Evolutionary conservation across 2,329 filamentous ascomycete species (phyloP).

Genomic region (Cercospora sp.): DNA sequence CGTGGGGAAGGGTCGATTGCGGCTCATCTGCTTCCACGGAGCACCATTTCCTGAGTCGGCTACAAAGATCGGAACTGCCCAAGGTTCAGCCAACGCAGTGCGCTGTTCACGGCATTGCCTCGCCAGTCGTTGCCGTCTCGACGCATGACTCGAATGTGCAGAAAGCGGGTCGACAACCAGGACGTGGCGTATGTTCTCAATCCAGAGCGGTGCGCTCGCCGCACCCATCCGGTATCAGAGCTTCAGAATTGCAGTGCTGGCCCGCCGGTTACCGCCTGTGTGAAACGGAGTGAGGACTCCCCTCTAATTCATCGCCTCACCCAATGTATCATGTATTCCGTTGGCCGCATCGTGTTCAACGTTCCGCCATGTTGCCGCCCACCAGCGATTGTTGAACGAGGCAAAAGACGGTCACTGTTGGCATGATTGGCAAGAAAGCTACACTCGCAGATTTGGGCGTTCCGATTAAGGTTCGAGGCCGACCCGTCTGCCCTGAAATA

Average conservation of each 20-base stretch:
- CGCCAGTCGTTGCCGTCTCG: not conserved
- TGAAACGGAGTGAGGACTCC: not conserved
- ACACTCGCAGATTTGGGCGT: not conserved
- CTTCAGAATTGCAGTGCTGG: not conserved
- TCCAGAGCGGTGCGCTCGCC: not conserved
- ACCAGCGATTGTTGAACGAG: not conserved
- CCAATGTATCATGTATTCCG: not conserved
- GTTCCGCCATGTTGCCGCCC: not conserved
- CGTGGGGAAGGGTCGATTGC: not conserved
- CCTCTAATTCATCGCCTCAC: not conserved
- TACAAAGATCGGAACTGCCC: not conserved
- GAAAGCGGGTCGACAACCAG: constrained; percentile 3
- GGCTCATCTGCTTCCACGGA: not conserved
- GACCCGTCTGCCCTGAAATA: not conserved
- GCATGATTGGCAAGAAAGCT: not conserved
- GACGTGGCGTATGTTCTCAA: not conserved
- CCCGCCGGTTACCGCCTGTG: not conserved
- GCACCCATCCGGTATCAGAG: not conserved
- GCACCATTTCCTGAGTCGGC: not conserved
- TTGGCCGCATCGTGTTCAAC: not conserved
- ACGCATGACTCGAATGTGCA: not conserved
- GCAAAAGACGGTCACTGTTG: not conserved
- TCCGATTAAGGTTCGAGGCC: not conserved
- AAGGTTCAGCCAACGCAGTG: not conserved
- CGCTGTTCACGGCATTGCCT: not conserved